Percentiles rank a stretch among this genome's conserved stretches.
phyloP scores from a whole-genome alignment of 176 grass and related monocot genomes.

The Aegilops tauschii region DNA sequence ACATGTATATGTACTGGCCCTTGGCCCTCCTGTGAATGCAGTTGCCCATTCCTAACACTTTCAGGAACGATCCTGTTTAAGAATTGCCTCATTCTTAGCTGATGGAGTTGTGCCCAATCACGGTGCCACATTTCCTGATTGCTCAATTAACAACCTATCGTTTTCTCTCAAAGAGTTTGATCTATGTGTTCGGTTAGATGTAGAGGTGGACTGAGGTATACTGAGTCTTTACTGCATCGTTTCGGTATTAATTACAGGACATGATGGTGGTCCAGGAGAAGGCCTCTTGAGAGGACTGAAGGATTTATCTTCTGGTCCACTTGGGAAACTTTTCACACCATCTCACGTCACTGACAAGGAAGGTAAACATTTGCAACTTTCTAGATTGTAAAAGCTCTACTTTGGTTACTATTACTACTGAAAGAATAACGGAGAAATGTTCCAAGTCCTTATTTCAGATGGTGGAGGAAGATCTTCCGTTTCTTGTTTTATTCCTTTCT shows the following conservation, averaged over 20 bases:
- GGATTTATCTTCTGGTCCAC: conserved; percentile 89
- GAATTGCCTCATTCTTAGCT: conserved; percentile 92
- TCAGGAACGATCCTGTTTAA: conserved; percentile 91
- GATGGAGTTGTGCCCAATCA: conserved; percentile 71
- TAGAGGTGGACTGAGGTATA: conserved; percentile 85
- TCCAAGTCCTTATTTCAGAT: conserved; percentile 21
- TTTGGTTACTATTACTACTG: conserved; percentile 16
- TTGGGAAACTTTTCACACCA: conserved; percentile 82
- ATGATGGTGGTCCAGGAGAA: conserved; percentile 86
- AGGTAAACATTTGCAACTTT: conserved; percentile 32
- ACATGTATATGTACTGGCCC: too few species aligned
- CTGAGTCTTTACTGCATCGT: conserved; percentile 79
- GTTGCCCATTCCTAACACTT: neutral
- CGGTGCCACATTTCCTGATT: conserved; percentile 47
- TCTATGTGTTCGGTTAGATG: conserved; percentile 76
- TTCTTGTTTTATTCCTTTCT: conserved; percentile 25
- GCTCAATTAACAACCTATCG: conserved; percentile 64
- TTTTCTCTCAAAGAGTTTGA: conserved; percentile 90
- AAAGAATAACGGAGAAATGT: conserved; percentile 11
- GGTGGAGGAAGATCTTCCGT: neutral
- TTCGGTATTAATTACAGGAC: conserved; percentile 92
- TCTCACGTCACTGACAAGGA: conserved; percentile 63
- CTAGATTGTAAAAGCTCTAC: conserved; percentile 18
- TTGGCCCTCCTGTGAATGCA: too few species aligned
- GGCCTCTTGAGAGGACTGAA: conserved; percentile 86